Evolutionary conservation across 2,329 filamentous ascomycete genomes (phyloP).

Genomic region (Monilinia fructicola): DNA sequence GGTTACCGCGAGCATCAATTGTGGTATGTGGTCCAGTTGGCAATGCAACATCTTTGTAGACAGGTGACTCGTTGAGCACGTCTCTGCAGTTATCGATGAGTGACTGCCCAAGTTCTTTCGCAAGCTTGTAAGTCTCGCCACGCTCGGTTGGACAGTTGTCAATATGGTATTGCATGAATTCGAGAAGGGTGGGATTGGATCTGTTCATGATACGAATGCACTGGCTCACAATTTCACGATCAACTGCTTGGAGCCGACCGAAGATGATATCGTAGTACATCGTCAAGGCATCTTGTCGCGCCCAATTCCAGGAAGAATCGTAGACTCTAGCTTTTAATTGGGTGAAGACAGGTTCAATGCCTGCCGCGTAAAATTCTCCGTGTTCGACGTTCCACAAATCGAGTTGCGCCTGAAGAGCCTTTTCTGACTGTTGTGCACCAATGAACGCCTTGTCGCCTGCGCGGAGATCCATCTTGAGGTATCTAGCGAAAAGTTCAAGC

Average conservation of each 20-base stretch:
- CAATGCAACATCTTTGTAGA: slow-evolving; percentile 93
- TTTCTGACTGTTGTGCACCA: slow-evolving; percentile 78
- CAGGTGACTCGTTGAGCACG: slow-evolving; percentile 76
- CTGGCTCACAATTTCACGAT: slow-evolving; percentile 96
- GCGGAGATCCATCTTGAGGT: slow-evolving; percentile 94
- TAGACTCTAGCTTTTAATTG: slow-evolving; percentile 92
- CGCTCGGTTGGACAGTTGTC: slow-evolving; percentile 97
- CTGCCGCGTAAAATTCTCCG: slow-evolving; percentile 91
- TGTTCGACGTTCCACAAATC: slow-evolving; percentile 96
- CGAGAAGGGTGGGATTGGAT: slow-evolving; percentile 89
- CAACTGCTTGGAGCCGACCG: slow-evolving; percentile 85
- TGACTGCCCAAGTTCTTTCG: slow-evolving; percentile 88
- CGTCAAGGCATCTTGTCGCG: slow-evolving; percentile 89
- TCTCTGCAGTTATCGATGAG: slow-evolving; percentile 98
- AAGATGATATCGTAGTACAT: slow-evolving; percentile 99
- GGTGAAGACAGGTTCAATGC: slow-evolving; percentile 93
- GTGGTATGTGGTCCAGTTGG: slow-evolving; percentile 90
- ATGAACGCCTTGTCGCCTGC: slow-evolving; percentile 95
- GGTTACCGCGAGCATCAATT: slow-evolving; percentile 88
- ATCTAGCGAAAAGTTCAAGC: slow-evolving; percentile 89
- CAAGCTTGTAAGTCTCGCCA: slow-evolving; percentile 96
- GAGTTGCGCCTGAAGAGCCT: slow-evolving; percentile 85
- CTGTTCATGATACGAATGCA: slow-evolving; percentile 99
- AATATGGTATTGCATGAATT: slow-evolving; percentile 99
- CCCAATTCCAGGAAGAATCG: slow-evolving; percentile 99